Evolutionary conservation across 441 rosid species (phyloP), one percentile per base, ranked within the genome.

Genomic region (Isatis lusitanica): DNA sequence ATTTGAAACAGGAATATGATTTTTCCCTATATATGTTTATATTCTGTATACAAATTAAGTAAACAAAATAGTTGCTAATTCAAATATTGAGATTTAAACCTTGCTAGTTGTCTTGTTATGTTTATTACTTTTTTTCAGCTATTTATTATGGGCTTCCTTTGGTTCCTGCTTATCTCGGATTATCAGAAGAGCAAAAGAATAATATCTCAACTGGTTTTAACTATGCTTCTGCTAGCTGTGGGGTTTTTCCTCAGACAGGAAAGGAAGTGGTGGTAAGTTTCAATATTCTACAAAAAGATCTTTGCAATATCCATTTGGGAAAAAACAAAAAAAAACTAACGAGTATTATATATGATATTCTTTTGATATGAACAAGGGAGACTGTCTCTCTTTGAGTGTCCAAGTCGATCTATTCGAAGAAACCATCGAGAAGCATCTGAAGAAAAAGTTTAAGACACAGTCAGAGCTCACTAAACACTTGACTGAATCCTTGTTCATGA

Each of bases 171-270:
- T 76, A 55, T 39, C 0, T 63, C 57, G 71, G 80, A 44, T 57
- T 76, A 39, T 64, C 76, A 1, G 46, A 63, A 56, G 24, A 30
- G 17, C 40, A 70, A n/a, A 76, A 21, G 48, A 69, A 64, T 9
- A 76, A 38, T 2, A 26, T 70, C 21, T 13, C 70, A 63, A 70
- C 75, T 17, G 80, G 80, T 58, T 4, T 64, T 16, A 76, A 76
- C 48, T 76, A 76, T 39, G 80, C 80, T 30, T 70, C 80, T 48
- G 80, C 75, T 46, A 39, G 76, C 28, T 76, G 80, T 70, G 80
- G 80, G 24, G 6, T 76, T 55, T 3, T 70, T 56, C 58, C 62
- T 4, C 31, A 47, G 6, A 63, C 75, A 17, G 75, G 75, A 57
- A 64, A 55, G 39, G 0, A 0, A 28, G 0, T 51, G 33, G 77